Base-by-base conservation (phyloP, 2,329 filamentous ascomycete genomes). In the Clonostachys solani region DNA sequence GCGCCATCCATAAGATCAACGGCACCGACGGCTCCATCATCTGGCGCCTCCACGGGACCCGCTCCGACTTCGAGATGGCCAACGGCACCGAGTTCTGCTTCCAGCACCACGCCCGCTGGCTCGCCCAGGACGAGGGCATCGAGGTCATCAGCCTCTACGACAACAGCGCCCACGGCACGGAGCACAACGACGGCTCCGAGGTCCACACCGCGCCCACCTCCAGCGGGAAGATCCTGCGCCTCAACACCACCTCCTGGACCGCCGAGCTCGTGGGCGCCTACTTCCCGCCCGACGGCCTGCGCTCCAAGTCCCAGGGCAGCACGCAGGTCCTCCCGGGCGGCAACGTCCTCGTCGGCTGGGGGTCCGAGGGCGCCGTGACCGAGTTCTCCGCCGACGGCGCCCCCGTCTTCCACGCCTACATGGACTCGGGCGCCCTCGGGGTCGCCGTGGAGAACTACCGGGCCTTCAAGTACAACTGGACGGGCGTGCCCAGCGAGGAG, bases 341-440 rank as follows among this genome's bases (percentile, higher is more conserved):
- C 35, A 75, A 80, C 48, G 71, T 71, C 7, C 62, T 83, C 36
- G 72, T 83, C 43, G 78, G 78, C 52, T 84, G 80, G 80, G 80
- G 81, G 3, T 70, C 69, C 0, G 69, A 68, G 18, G 73, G 73
- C 0, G 71, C 69, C 5, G 52, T 77, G 17, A 77, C 72, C 2
- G 74, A 75, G 53, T 71, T 75, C 53, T 63, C 62, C 2, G 52
- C 62, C 2, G 67, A 73, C 16, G 78, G 78, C 9, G 62, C 65
- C 4, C 57, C 72, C 5, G 59, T 83, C 13, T 79, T 80, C 64
- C 75, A 82, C 49, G 67, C 66, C 6, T 74, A 75, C 53, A 64
- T 80, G 35, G 68, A 68, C 45, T 62, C 61, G 5, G 56, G 68
- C 53, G 38, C 54, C 42, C 44, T 68, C 50, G 60, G 56, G 40